Evolutionary conservation across 2,329 filamentous ascomycete species (phyloP).

Genomic region (Mycosphaerella arachidis): DNA sequence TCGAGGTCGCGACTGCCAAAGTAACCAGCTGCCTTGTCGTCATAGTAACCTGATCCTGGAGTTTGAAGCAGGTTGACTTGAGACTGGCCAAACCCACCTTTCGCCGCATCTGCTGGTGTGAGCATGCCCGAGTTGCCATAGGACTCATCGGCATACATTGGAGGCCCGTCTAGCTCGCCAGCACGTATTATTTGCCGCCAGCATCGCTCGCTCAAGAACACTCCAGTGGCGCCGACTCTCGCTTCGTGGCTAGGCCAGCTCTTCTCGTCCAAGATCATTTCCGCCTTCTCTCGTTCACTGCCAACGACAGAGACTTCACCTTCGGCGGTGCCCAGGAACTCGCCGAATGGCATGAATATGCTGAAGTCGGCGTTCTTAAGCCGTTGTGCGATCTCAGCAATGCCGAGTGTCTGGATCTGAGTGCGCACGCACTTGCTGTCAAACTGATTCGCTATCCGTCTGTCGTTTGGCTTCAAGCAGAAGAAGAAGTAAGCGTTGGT

Average conservation of each 20-base stretch:
- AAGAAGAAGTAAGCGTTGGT: slow-evolving; percentile 96
- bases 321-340: slow-evolving; percentile 87
- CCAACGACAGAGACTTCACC: slow-evolving; percentile 81
- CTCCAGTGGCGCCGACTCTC: slow-evolving; percentile 80
- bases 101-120: slow-evolving; percentile 48
- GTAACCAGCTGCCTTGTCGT: slow-evolving; percentile 77
- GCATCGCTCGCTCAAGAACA: slow-evolving; percentile 92
- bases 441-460: slow-evolving; percentile 95
- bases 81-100: slow-evolving; percentile 54
- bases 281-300: slow-evolving; percentile 85
- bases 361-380: slow-evolving; percentile 92
- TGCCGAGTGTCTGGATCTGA: slow-evolving; percentile 91
- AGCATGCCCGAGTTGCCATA: slow-evolving; percentile 56
- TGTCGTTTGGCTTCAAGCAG: slow-evolving; percentile 94
- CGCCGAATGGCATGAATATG: slow-evolving; percentile 89
- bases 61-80: slow-evolving; percentile 53
- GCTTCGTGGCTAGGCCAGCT: slow-evolving; percentile 92
- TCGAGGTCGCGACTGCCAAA: slow-evolving; percentile 78
- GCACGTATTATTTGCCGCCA: slow-evolving; percentile 87
- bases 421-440: slow-evolving; percentile 97
- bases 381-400: slow-evolving; percentile 93
- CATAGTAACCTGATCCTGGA: slow-evolving; percentile 55
- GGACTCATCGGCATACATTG: slow-evolving; percentile 52
- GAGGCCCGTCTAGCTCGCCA: slow-evolving; percentile 55
- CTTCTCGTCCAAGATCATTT: slow-evolving; percentile 86